Evolutionary conservation across 1,284 basidiomycete species (phyloP).

Genomic region (Malassezia dermatis): DNA sequence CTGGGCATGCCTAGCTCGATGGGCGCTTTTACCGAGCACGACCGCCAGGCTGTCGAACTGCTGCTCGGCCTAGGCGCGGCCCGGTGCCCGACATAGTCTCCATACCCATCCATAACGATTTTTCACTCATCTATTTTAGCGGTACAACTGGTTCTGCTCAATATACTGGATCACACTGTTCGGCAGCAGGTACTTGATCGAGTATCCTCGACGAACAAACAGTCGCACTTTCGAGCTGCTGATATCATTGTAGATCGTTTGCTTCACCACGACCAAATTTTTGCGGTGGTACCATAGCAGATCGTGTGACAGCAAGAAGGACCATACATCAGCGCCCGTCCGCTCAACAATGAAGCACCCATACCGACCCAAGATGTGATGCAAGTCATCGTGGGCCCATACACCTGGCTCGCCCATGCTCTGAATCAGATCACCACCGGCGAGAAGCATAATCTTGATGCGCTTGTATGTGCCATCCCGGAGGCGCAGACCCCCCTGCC

Average conservation of each 20-base stretch:
- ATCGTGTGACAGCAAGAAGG: conserved; percentile 55
- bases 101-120: background rate
- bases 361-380: conserved; percentile 87
- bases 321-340: conserved; percentile 77
- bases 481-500: conserved; percentile 43
- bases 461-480: conserved; percentile 31
- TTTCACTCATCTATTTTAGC: background rate
- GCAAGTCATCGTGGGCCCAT: conserved; percentile 88
- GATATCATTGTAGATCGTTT: conserved; percentile 97
- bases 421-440: conserved; percentile 91
- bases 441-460: conserved; percentile 74
- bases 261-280: conserved; percentile 75
- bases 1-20: background rate
- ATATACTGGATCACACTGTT: conserved; percentile 90
- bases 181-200: conserved; percentile 83
- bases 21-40: conserved; percentile 13
- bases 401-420: conserved; percentile 99
- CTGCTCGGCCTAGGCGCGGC: conserved; percentile 28
- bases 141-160: conserved; percentile 58
- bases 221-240: conserved; percentile 56
- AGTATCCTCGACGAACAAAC: conserved; percentile 82
- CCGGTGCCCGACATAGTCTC: conserved; percentile 1
- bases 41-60: conserved; percentile 32
- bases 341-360: conserved; percentile 92
- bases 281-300: conserved; percentile 55